Percentiles rank a stretch among this genome's conserved stretches.
Conservation (phyloP, 257 asterid species). For the Solanum peruvianum region DNA sequence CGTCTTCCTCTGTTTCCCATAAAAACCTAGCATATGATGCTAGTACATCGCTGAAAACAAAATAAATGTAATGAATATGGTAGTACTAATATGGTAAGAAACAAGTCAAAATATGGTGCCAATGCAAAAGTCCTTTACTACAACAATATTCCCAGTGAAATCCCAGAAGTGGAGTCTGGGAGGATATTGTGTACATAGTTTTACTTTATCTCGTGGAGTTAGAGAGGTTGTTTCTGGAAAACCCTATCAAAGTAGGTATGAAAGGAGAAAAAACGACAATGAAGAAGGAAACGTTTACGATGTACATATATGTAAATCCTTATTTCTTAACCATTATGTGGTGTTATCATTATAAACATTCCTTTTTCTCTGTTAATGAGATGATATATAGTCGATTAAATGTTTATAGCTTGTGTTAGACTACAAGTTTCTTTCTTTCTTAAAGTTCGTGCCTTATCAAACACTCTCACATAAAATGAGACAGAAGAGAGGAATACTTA, state of each 20-base stretch:
- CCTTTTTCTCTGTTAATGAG: background rate
- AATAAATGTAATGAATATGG: background rate
- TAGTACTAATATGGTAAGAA: background rate
- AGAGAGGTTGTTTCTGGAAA: too few relatives aligned
- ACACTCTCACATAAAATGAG: background rate
- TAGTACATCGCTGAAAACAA: constrained; percentile 47
- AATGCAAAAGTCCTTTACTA: background rate
- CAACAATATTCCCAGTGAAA: background rate
- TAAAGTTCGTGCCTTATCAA: background rate
- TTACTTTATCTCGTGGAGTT: background rate
- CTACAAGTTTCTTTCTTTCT: background rate
- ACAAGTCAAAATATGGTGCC: background rate
- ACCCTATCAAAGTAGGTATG: too few relatives aligned
- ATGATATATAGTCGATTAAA: background rate
- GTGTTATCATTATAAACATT: background rate
- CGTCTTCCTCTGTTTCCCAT: constrained; percentile 49
- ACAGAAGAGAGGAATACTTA: background rate
- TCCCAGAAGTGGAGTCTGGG: background rate
- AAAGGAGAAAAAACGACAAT: background rate
- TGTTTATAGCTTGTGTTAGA: background rate
- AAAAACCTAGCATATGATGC: constrained; percentile 74
- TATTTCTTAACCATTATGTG: background rate
- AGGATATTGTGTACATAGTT: background rate
- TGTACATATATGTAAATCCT: background rate
- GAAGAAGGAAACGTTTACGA: background rate